Evolutionary conservation across 2,329 filamentous ascomycete species (phyloP), one percentile per base, ranked within the genome.

Genomic region (Coccinonectria pachysandricola): DNA sequence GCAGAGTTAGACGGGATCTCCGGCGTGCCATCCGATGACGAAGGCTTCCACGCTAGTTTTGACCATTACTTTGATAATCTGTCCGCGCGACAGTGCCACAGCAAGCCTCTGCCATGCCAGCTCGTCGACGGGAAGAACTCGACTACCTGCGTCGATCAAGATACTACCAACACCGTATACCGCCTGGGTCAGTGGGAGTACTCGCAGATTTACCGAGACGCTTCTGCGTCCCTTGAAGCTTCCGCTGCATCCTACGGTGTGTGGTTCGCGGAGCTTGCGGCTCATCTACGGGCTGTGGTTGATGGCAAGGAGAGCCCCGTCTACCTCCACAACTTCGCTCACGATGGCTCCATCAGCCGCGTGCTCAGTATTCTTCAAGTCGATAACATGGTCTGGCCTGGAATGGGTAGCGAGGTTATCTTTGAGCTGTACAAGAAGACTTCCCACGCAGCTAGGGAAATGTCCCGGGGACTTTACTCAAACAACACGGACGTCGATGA

Each of bases 41-140:
- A 48, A 1, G 76, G 64, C 4, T 91, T 83, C 60, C 81, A 88
- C 45, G 63, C 55, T 20, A 76, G 68, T 27, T 77, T 80, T 42
- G 84, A 91, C 46, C 83, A 86, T 52, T 91, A 91, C 57, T 91
- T 77, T 43, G 84, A 91, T 50, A 91, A 86, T 45, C 65, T 91
- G 2, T 85, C 80, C 0, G 77, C 82, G 0, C 68, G 82, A 0
- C 77, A 85, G 47, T 91, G 83, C 50, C 82, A 91, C 46, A 59
- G 53, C 11, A 82, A 79, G 43, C 70, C 79, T 0, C 59, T 87
- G 1, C 83, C 82, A 0, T 88, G 82, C 56, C 71, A 68, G 35
- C 50, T 67, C 6, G 53, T 63, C 11, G 37, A 52, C 31, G 54
- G 54, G 36, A 41, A 42, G 28, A 64, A 64, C 34, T 62, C 66